A percentile compares a stretch with the other conserved stretches of the same genome.
Conservation (phyloP, 352 stramenopile species). For the Pythium diclinum region DNA sequence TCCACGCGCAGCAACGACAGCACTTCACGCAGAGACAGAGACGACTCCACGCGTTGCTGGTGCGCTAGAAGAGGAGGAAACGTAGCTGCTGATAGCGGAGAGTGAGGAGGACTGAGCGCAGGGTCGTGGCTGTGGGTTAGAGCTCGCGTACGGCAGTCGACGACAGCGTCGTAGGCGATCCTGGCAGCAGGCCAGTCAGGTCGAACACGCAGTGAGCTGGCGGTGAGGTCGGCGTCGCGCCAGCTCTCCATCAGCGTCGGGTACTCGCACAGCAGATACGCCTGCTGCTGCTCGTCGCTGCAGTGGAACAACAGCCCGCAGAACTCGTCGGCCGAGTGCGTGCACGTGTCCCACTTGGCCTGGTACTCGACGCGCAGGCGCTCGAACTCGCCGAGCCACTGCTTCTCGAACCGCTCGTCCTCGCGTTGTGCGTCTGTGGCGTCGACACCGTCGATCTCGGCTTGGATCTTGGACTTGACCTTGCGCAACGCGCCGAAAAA, state of each 20-base stretch:
- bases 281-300: conserved; percentile 43
- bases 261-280: conserved; percentile 45
- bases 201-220: conserved; percentile 25
- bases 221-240: conserved; percentile 29
- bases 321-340: conserved; percentile 63
- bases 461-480: conserved; percentile 55
- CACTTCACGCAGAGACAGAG: conserved; percentile 26
- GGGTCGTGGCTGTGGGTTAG: background rate
- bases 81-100: no score
- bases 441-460: conserved; percentile 48
- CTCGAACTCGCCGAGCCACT: conserved; percentile 63
- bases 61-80: background rate
- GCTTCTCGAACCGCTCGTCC: conserved; percentile 45
- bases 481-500: conserved; percentile 52
- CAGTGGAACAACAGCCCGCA: conserved; percentile 59
- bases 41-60: conserved; percentile 27
- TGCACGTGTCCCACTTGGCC: conserved; percentile 63
- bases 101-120: background rate
- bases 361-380: conserved; percentile 41
- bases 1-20: conserved; percentile 36
- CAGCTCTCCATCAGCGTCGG: conserved; percentile 59
- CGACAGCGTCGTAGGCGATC: conserved; percentile 12
- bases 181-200: conserved; percentile 41
- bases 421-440: conserved; percentile 38
- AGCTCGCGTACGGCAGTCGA: conserved; percentile 23